These are phyloP conservation scores for Magnolia sinica DNA, from an alignment of 164 flowering plant species.

Conservation along the genomic window DNA sequence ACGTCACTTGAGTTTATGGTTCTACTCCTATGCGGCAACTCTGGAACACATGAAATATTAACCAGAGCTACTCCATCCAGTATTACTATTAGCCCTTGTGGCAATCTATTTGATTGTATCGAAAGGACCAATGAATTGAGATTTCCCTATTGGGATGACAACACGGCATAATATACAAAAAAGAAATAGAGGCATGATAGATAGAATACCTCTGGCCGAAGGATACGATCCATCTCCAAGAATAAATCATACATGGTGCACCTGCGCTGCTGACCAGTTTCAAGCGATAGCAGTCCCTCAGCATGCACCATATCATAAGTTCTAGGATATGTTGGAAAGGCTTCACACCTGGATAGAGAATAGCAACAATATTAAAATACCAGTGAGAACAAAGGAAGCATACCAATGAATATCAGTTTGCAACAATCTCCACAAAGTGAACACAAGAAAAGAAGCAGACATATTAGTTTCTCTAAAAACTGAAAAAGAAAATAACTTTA, in stretches of 20 bases:
- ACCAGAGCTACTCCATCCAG: no score
- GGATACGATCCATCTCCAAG: conserved; percentile 83
- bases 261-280: conserved; percentile 47
- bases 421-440: not conserved
- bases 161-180: not conserved
- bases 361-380: not conserved
- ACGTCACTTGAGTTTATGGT: no score
- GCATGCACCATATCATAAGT: conserved; percentile 95
- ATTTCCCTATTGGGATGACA: not conserved
- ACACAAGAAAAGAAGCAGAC: not conserved
- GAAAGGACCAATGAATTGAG: no score
- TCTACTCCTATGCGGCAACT: no score
- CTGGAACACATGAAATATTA: no score
- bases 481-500: no score
- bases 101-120: no score
- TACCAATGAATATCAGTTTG: not conserved
- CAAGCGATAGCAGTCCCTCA: conserved; percentile 76
- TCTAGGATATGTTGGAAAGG: conserved; percentile 97
- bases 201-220: conserved; percentile 92
- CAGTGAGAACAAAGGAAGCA: not conserved
- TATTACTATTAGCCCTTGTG: no score
- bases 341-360: conserved; percentile 71
- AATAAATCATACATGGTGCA: conserved; percentile 75
- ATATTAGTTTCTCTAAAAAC: not conserved
- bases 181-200: not conserved